Evolutionary conservation across 164 flowering plant species (phyloP).

Genomic region (Chimonanthus salicifolius): DNA sequence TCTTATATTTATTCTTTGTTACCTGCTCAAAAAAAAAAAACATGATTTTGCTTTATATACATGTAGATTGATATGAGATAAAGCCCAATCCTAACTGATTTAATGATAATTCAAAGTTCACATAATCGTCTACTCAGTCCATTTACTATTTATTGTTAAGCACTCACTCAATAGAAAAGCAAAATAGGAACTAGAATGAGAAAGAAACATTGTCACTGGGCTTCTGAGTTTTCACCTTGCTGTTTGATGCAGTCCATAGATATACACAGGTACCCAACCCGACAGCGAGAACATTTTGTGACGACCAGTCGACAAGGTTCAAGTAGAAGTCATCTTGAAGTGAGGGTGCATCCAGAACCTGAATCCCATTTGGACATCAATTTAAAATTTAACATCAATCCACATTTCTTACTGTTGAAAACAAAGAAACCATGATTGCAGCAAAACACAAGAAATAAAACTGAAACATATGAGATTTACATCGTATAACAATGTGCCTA

Average conservation of each 20-base stretch:
- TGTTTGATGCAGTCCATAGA: conserved; percentile 91
- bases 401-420: not conserved
- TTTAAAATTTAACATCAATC: not conserved
- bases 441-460: no score
- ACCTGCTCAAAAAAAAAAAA: no score
- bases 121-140: no score
- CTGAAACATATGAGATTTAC: no score
- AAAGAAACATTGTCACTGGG: not conserved
- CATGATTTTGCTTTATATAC: no score
- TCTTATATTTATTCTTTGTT: no score
- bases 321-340: conserved; percentile 97
- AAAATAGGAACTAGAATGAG: not conserved
- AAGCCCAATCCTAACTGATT: no score
- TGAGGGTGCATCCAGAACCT: conserved; percentile 98
- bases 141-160: no score
- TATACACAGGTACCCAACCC: conserved; percentile 96
- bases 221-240: conserved; percentile 48
- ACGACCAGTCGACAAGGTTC: conserved; percentile 98
- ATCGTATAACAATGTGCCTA: no score
- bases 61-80: no score
- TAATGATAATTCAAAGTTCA: no score
- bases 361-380: conserved; percentile 17
- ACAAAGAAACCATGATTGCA: no score
- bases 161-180: not conserved
- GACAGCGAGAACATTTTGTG: conserved; percentile 97